Base-by-base conservation (phyloP, 805 yeast species). In the Saccharomyces kudriavzevii region DNA sequence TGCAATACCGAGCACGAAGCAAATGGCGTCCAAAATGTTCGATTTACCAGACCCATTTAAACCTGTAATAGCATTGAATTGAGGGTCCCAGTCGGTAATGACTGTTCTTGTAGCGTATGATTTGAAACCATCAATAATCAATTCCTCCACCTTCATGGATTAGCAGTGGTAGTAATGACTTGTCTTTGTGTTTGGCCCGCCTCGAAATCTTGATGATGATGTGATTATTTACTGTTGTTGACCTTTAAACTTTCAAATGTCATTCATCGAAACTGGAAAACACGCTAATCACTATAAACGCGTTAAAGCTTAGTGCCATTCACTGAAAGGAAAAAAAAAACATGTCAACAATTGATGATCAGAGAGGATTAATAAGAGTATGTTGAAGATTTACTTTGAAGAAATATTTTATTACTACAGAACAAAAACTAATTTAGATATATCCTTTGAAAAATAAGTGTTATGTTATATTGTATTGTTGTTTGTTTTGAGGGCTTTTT, bases 21-120 rank as follows among this genome's bases (percentile, higher is more conserved):
- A 94, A 54, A 94, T 92, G 53, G 99, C 96, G 70, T 94, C 99
- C 47, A 94, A 76, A 54, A 94, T 91, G 68, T 94, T 94, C 24
- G 98, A 92, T 66, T 94, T 94, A 5, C 99, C 99, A 0, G 97
- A 89, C 9, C 99, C 99, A 68, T 94, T 94, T 49, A 94, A 77
- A 6, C 99, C 99, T 0, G 99, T 95, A 67, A 94, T 92, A 62
- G 98, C 97, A 72, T 95, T 94, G 73, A 94, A 95, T 71, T 87
- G 96, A 1, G 88, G 80, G 70, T 94, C 99, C 99, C 99, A 95
- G 27, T 84, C 87, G 1, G 96, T 81, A 30, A 94, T 88, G 29
- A 91, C 97, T 0, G 99, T 94, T 74, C 98, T 85, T 1, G 96
- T 87, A 27, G 98, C 97, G 64, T 94, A 94, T 24, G 97, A 89